These are phyloP conservation scores for Blastocystis hominis DNA, from an alignment of 352 stramenopile genomes.

Conservation along the genomic window DNA sequence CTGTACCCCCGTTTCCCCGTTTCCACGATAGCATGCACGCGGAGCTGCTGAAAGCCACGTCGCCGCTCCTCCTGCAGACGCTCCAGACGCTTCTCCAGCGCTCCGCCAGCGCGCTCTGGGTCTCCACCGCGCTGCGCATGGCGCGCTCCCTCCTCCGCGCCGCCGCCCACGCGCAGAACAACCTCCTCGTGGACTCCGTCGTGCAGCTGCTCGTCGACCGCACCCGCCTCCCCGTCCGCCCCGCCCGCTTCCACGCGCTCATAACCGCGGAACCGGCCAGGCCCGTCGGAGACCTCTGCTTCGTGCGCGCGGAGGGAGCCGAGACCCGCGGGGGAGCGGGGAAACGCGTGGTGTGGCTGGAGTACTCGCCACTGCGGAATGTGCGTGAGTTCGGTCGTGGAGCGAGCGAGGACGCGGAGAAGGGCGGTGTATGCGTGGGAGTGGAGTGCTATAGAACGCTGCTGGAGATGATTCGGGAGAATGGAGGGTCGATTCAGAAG, in stretches of 20 bases:
- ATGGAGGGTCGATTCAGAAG: constrained; percentile 38
- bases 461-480: background rate
- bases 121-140: background rate
- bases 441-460: background rate
- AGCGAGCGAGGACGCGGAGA: background rate
- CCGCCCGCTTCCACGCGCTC: background rate
- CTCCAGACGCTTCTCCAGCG: background rate
- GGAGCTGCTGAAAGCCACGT: background rate
- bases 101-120: background rate
- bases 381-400: background rate
- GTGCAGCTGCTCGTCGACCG: constrained; percentile 6
- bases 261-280: background rate
- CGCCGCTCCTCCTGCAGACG: background rate
- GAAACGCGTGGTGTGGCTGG: background rate
- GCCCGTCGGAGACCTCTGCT: background rate
- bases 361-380: background rate
- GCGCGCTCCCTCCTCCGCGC: no score
- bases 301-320: background rate
- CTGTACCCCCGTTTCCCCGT: background rate
- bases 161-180: background rate
- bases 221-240: background rate
- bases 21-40: background rate
- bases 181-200: constrained; percentile 27
- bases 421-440: background rate
- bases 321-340: background rate